Percentiles rank a stretch among this genome's conserved stretches.
phyloP scores from a whole-genome alignment of 768 basidiomycete species.

The Mycena olivaceomarginata region DNA sequence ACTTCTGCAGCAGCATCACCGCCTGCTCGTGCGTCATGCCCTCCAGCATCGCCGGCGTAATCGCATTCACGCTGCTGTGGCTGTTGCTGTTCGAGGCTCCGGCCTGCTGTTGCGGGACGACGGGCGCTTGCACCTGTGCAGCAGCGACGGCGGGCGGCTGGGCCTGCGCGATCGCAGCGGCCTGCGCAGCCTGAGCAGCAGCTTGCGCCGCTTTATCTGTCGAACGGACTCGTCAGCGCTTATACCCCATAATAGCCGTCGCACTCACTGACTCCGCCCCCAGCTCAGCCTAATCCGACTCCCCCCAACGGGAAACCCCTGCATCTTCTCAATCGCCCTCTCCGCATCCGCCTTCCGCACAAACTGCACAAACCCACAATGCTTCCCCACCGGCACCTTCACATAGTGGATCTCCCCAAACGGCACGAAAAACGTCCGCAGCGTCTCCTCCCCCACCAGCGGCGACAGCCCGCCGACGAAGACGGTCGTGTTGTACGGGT shows the following conservation, averaged over 20 bases:
- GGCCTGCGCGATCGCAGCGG: slow-evolving; percentile 59
- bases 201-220: slow-evolving; percentile 94
- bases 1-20: too few species aligned
- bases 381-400: slow-evolving; percentile 97
- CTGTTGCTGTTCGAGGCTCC: neutral
- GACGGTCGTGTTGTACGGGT: too few species aligned
- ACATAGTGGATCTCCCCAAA: too few species aligned
- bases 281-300: slow-evolving; percentile 94
- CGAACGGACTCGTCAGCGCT: neutral
- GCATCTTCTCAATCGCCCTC: slow-evolving; percentile 94
- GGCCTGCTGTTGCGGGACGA: slow-evolving; percentile 21
- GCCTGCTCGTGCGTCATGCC: too few species aligned
- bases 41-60: too few species aligned
- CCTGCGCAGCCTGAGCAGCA: slow-evolving; percentile 69
- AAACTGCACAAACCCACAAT: slow-evolving; percentile 97
- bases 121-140: neutral
- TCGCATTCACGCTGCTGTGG: too few species aligned
- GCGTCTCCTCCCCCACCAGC: too few species aligned
- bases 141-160: neutral
- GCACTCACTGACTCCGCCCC: slow-evolving; percentile 90
- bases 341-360: slow-evolving; percentile 73
- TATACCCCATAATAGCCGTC: too few species aligned
- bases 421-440: too few species aligned
- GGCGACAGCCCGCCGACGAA: too few species aligned
- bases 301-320: slow-evolving; percentile 95